Base-by-base conservation (phyloP, 441 rosid genomes). In the Adansonia madagascariensis region DNA sequence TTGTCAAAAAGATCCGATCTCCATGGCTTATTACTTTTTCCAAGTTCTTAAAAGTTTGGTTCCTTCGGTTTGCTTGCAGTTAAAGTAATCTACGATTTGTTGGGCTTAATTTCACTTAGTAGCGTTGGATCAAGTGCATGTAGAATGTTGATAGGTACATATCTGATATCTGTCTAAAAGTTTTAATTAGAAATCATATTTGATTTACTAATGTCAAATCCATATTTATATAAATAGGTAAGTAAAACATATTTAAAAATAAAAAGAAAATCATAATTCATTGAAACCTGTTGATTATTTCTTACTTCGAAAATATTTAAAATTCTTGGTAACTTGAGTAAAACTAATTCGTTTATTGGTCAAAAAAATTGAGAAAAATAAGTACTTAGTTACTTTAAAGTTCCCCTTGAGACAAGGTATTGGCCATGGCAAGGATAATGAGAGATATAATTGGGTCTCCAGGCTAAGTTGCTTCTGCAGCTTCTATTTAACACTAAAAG, bases 1-100 rank as follows among this genome's bases (percentile, higher is more conserved):
- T 80, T 80, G 83, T 78, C 86, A 31, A 80, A 82, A 74, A 78
- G 76, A 71, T 79, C 74, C 39, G 39, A 31, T 31, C 57, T 77
- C 60, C 60, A 18, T 18, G 22, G 39, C 43, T 49, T 46, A 31
- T 35, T 20, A 44, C 77, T 2, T 60, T 74, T 74, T 62, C 27
- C 77, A 61, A 47, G 1, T 56, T 4, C 70, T 59, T 47, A 4
- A 74, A 47, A 74, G 44, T 4, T 10, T 31, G 39, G 59, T 1
- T 44, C 50, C 41, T 2, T 71, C 15, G 7, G 31, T 35, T 75
- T 47, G 49, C 77, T 63, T 75, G 77, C 60, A 63, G 46, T 62
- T 47, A 24, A 75, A 63, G 77, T 12, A 62, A 75, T 63, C 27
- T 20, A 10, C 50, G 44, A 52, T 49, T 49, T 11, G 1, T 10